Conservation (phyloP, 2,329 filamentous ascomycete genomes). For the Annulohypoxylon truncatum region DNA sequence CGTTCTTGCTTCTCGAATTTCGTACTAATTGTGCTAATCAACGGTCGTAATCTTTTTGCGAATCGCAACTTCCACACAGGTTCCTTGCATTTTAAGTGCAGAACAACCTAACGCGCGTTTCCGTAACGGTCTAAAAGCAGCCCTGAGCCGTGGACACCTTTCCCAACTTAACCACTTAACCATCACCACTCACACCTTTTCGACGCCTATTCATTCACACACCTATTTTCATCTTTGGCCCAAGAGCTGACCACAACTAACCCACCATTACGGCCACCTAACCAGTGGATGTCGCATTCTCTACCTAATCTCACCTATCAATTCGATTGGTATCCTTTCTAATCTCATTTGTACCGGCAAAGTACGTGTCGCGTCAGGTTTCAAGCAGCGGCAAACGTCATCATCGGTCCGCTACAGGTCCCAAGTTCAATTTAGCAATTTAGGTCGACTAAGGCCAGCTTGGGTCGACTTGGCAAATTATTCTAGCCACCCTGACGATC, state of each 20-base stretch:
- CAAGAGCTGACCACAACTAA: slow-evolving; percentile 32
- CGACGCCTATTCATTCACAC: slow-evolving; percentile 16
- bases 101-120: slow-evolving; percentile 33
- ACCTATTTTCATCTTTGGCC: slow-evolving; percentile 21
- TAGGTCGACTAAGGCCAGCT: not conserved
- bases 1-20: not conserved
- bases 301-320: slow-evolving; percentile 34
- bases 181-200: slow-evolving; percentile 3
- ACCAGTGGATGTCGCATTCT: slow-evolving; percentile 27
- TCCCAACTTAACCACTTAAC: not conserved
- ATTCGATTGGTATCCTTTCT: slow-evolving; percentile 38
- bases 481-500: slow-evolving; percentile 37
- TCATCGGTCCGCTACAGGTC: slow-evolving; percentile 34
- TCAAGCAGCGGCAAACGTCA: slow-evolving; percentile 37
- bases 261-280: slow-evolving; percentile 3
- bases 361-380: slow-evolving; percentile 28
- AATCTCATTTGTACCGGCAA: slow-evolving; percentile 15
- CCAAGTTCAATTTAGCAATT: not conserved
- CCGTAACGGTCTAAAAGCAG: slow-evolving; percentile 24
- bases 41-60: slow-evolving; percentile 14
- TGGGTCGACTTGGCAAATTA: slow-evolving; percentile 22
- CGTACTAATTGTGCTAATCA: slow-evolving; percentile 2
- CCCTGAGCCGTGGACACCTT: too few relatives aligned
- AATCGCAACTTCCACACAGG: slow-evolving; percentile 4
- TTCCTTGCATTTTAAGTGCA: slow-evolving; percentile 35